Base-by-base conservation (phyloP, 2,329 filamentous ascomycete genomes). In the Diplocarpon rosae region DNA sequence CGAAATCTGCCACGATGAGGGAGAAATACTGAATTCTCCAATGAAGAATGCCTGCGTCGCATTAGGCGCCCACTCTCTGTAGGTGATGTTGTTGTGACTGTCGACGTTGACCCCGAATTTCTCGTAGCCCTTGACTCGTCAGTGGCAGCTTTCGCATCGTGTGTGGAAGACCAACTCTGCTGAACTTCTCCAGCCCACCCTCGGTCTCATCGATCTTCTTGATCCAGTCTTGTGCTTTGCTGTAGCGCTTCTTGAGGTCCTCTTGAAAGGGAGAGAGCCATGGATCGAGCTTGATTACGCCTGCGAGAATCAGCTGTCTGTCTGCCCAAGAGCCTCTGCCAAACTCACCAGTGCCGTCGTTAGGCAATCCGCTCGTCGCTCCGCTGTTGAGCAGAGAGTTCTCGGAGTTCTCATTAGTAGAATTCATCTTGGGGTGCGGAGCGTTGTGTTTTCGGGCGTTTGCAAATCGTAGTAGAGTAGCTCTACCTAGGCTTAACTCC, bases 31-130 rank as follows among this genome's bases (percentile, higher is more conserved):
- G 72, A 96, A 98, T 56, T 96, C 92, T 50, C 92, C 92, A 56
- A 94, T 83, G 42, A 98, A 74, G 62, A 80, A 88, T 39, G 92
- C 92, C 59, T 84, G 73, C 33, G 78, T 71, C 43, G 88, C 90
- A 69, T 88, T 93, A 20, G 92, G 89, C 1, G 92, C 92, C 92
- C 92, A 98, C 73, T 98, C 92, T 56, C 87, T 77, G 66, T 98
- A 98, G 46, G 74, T 71, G 54, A 98, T 87, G 63, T 89, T 88
- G 63, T 86, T 86, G 58, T 94, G 80, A 43, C 77, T 69, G 60
- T 82, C 74, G 48, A 92, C 80, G 55, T 85, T 87, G 65, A 98
- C 78, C 45, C 92, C 92, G 60, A 85, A 95, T 51, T 74, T 81
- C 60, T 96, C 87, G 51, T 78, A 83, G 36, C 92, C 90, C 86